Percentiles rank a stretch among this genome's conserved stretches.
phyloP scores from a whole-genome alignment of 73 alveolate species.

The Symbiodinium natans region DNA sequence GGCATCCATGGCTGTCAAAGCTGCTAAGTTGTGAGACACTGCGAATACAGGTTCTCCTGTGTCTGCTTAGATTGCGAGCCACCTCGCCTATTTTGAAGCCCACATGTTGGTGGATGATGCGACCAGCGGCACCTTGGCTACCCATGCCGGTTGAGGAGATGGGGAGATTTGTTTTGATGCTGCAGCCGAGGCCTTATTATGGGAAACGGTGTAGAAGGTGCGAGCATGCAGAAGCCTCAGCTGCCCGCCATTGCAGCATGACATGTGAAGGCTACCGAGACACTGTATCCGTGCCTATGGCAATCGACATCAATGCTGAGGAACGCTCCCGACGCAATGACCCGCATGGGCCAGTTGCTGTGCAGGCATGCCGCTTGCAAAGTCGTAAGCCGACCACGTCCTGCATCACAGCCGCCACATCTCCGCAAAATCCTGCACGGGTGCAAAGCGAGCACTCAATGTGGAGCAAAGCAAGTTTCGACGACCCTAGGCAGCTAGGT shows the following conservation, averaged over 20 bases:
- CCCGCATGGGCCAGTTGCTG: slow-evolving; percentile 65
- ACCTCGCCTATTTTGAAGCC: slow-evolving; percentile 30
- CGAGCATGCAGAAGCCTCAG: slow-evolving; percentile 31
- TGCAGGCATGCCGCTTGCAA: slow-evolving; percentile 30
- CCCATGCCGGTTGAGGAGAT: neutral
- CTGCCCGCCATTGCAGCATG: neutral
- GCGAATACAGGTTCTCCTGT: neutral
- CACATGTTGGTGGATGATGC: slow-evolving; percentile 58
- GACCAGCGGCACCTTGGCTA: slow-evolving; percentile 46
- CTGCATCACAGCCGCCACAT: no score
- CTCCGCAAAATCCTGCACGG: no score
- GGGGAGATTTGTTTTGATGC: neutral
- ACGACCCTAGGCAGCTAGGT: no score
- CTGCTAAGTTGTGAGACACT: neutral
- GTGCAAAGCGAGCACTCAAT: no score
- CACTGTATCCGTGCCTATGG: neutral
- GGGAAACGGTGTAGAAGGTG: slow-evolving; percentile 75
- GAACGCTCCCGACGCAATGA: slow-evolving; percentile 65
- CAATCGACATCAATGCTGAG: neutral
- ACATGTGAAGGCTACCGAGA: no score
- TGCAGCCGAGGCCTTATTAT: slow-evolving; percentile 34
- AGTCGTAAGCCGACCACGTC: neutral
- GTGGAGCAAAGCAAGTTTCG: no score
- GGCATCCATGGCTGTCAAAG: neutral
- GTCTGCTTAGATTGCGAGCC: neutral